Evolutionary conservation across 495 filamentous ascomycete species (phyloP).

Genomic region (Penicillium macrosclerotiorum): DNA sequence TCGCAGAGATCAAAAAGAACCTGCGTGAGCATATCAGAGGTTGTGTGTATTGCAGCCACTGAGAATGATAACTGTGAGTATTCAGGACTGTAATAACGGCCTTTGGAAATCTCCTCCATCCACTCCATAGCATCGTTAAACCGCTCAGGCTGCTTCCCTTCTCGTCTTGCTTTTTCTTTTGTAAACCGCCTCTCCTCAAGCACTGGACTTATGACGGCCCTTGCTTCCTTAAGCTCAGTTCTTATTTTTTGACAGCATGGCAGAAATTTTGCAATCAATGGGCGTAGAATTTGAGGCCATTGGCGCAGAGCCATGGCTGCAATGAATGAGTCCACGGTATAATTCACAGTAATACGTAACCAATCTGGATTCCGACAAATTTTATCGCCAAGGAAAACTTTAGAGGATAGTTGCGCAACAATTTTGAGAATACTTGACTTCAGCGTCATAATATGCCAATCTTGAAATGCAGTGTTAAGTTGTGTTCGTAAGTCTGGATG

Average conservation of each 20-base stretch:
- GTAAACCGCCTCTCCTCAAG: conserved; percentile 11
- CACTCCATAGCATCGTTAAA: conserved; percentile 23
- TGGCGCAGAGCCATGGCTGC: conserved; percentile 29
- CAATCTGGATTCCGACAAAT: conserved; percentile 43
- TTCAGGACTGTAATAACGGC: conserved; percentile 12
- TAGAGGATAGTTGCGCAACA: conserved; percentile 45
- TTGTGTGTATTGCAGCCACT: conserved; percentile 32
- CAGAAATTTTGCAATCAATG: conserved; percentile 23
- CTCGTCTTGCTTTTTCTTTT: background rate
- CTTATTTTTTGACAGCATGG: conserved; percentile 6
- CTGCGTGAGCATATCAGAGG: conserved; percentile 21
- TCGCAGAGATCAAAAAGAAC: conserved; percentile 23
- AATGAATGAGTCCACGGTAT: conserved; percentile 36
- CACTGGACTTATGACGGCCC: conserved; percentile 8
- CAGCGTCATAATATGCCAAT: conserved; percentile 16
- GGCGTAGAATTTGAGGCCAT: conserved; percentile 35
- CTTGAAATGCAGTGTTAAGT: conserved; percentile 2
- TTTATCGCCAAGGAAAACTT: conserved; percentile 44
- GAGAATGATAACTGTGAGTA: conserved; percentile 21
- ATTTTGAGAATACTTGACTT: conserved; percentile 37
- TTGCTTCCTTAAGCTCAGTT: conserved; percentile 1
- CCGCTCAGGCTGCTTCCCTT: background rate
- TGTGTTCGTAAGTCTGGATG: background rate
- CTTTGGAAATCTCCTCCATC: conserved; percentile 22
- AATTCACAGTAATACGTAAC: conserved; percentile 37